Evolutionary conservation across 2,329 filamentous ascomycete genomes (phyloP), one percentile per base, ranked within the genome.

Genomic region (Elsinoe australis): DNA sequence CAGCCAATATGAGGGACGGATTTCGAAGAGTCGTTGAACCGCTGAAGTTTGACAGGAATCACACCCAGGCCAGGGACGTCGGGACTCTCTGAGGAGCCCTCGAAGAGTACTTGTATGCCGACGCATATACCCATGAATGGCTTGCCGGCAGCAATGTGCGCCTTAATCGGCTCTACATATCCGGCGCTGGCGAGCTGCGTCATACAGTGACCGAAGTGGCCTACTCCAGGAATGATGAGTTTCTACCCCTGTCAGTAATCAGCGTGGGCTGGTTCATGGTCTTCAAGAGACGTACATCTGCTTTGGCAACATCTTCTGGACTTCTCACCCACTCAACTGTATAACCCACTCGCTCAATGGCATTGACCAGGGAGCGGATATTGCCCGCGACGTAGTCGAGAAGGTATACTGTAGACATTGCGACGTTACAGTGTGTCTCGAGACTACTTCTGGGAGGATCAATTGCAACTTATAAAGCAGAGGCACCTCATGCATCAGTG

Each of bases 41-140:
- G 82, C 61, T 79, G 74, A 54, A 98, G 76, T 8, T 69, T 71
- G 31, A 77, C 78, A 35, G 82, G 80, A 53, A 96, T 80, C 21
- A 94, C 36, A 4, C 83, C 84, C 39, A 98, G 71, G 1, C 92
- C 92, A 2, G 80, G 68, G 10, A 87, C 80, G 14, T 72, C 66
- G 0, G 80, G 71, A 55, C 87, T 82, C 65, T 98, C 92, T 32
- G 80, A 78, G 0, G 92, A 96, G 6, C 85, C 84, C 56, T 86
- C 75, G 61, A 95, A 96, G 0, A 98, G 72, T 1, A 86, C 87
- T 67, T 98, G 92, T 10, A 96, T 66, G 2, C 92, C 92, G 47
- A 98, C 92, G 62, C 92, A 98, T 61, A 98, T 94, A 42, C 85
- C 89, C 83, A 98, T 94, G 64, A 98, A 96, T 10, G 90, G 88